Base-by-base conservation (phyloP, 441 rosid genomes). In the Pelargonium citronellum region DNA sequence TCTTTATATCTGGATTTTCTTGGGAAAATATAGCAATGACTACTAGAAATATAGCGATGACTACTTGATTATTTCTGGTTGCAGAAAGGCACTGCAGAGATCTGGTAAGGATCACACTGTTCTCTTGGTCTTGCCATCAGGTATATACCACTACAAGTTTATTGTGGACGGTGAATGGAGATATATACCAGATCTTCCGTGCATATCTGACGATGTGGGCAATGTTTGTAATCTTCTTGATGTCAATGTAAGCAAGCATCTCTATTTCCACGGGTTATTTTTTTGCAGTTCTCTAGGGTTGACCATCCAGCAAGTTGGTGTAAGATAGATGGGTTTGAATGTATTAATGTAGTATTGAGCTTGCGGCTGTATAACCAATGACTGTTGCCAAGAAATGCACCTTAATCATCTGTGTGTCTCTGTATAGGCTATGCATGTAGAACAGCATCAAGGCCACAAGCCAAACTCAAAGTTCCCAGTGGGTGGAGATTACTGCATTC, bases 101-200 rank as follows among this genome's bases (percentile, higher is more conserved):
- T 81, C 92, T 41, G 92, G 92, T 24, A 89, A 87, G 79, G 97
- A 91, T 76, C 85, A 85, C 74, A 83, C 96, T 12, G 75, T 94
- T 67, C 87, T 91, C 27, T 67, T 91, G 79, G 96, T 94, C 64
- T 88, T 94, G 69, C 87, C 85, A 9, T 84, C 88, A 13, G 97
- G 96, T 3, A 64, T 87, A 73, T 94, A 85, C 84, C 99, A 90
- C 71, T 94, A 89, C 84, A 94, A 80, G 85, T 82, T 91, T 77
- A 84, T 94, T 22, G 94, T 94, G 7, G 99, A 94, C 72, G 97
- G 96, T 27, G 87, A 94, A 73, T 78, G 79, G 86, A 91, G 87
- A 87, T 75, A 87, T 80, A 74, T 78, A 17, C 91, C 99, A 11
- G 99, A 91, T 72, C 83, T 89, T 60, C 97, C 97, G 53, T 83